Percentiles rank a stretch among this genome's conserved stretches.
phyloP scores from a whole-genome alignment of 2,329 filamentous ascomycete genomes.

The Cadophora gregata region DNA sequence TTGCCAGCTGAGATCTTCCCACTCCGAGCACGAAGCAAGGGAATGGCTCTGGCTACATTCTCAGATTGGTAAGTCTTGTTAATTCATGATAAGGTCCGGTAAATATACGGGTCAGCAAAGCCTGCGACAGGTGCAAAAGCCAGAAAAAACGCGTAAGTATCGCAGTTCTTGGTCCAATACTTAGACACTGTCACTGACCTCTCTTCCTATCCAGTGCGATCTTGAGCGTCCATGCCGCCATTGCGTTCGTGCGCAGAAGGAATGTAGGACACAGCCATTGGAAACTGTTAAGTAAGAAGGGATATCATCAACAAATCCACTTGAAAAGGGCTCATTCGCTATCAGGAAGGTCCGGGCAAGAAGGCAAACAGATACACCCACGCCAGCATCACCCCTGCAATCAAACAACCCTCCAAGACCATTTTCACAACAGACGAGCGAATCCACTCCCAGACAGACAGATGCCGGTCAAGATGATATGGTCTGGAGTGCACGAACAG shows the following conservation, averaged over 20 bases:
- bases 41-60: conserved; percentile 48
- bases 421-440: neutral
- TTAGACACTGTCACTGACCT: neutral
- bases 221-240: neutral
- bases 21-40: conserved; percentile 48
- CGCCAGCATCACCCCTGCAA: neutral
- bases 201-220: neutral
- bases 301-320: neutral
- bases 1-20: conserved; percentile 46
- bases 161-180: neutral
- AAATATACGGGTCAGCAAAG: neutral
- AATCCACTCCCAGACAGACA: neutral
- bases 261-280: neutral
- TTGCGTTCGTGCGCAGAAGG: neutral
- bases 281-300: neutral
- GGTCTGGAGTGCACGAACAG: too few relatives aligned
- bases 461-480: neutral
- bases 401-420: neutral
- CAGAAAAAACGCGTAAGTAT: neutral
- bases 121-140: neutral
- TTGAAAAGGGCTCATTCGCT: neutral
- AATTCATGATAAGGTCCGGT: too few relatives aligned
- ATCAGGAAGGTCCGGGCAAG: neutral
- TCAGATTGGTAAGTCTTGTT: conserved; percentile 44
- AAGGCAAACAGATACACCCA: neutral